Percentiles rank a stretch among this genome's conserved stretches.
Conservation (phyloP, 2,329 filamentous ascomycete genomes). For the Xylariaceae sp. region DNA sequence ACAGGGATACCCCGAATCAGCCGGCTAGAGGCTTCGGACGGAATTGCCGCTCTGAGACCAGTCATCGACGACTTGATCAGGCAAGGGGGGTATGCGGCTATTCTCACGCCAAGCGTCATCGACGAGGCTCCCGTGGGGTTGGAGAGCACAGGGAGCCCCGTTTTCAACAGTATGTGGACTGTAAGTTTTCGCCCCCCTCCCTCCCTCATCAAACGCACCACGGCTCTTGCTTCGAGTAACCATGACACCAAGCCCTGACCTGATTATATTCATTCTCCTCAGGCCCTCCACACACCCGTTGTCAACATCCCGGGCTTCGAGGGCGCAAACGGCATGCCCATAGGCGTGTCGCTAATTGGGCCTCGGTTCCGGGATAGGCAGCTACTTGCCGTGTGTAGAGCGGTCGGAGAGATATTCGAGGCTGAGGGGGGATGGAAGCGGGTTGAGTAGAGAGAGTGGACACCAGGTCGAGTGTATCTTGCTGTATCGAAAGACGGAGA, state of each 20-base stretch:
- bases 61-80: conserved; percentile 44
- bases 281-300: conserved; percentile 54
- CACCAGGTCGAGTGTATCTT: no score
- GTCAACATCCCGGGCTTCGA: conserved; percentile 60
- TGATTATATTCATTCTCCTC: background rate
- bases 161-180: conserved; percentile 48
- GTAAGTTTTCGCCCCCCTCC: conserved; percentile 30
- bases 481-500: no score
- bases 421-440: conserved; percentile 31
- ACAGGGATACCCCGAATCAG: conserved; percentile 38
- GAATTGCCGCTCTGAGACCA: conserved; percentile 47
- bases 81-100: conserved; percentile 43
- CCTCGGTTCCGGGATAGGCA: conserved; percentile 40
- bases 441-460: conserved; percentile 2
- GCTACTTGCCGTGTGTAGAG: conserved; percentile 35
- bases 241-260: background rate
- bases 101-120: conserved; percentile 52
- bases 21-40: conserved; percentile 50
- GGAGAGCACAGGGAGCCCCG: conserved; percentile 48
- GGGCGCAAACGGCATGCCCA: conserved; percentile 51
- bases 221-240: no score
- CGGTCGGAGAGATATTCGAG: conserved; percentile 37
- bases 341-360: conserved; percentile 51
- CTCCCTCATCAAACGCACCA: no score
- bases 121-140: conserved; percentile 55